Evolutionary conservation across 2,329 filamentous ascomycete genomes (phyloP), one percentile per base, ranked within the genome.

Genomic region (Arthroderma uncinatum): DNA sequence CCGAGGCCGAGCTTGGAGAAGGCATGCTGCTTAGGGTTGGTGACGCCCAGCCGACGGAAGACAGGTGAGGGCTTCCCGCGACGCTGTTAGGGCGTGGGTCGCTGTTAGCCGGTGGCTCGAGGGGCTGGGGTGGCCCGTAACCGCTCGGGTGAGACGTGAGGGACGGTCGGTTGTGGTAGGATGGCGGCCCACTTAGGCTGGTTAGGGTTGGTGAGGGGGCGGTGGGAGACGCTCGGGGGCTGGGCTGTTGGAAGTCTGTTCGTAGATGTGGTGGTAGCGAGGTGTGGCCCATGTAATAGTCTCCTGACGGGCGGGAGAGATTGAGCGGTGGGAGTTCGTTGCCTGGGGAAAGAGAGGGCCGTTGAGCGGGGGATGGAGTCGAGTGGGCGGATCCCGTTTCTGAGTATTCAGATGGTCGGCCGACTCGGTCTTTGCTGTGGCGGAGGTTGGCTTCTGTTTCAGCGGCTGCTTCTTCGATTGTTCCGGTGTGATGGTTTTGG

Each of bases 401-500:
- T 5, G 75, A 75, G 58, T 73, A 76, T 52, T 73, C 73, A 52
- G 67, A 70, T 53, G 70, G 71, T 53, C 64, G 61, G 57, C 66
- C 60, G 56, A 66, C 59, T 62, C 70, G 61, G 62, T 74, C 69
- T 61, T 73, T 73, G 53, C 73, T 71, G 63, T 74, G 70, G 56
- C 90, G 88, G 63, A 96, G 78, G 54, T 88, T 91, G 42, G 90
- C 90, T 34, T 89, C 90, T 0, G 90, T 95, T 3, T 90, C 89
- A 2, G 84, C 88, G 1, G 90, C 90, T 7, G 92, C 89, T 71
- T 97, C 92, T 70, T 96, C 92, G 14, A 96, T 87, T 0, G 91
- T 96, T 42, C 92, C 93, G 19, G 87, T 94, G 71, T 97, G 93
- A 66, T 95, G 89, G 65, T 95, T 95, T 73, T 96, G 90, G 70